Conservation (phyloP, 2,329 filamentous ascomycete genomes). For the Cladosporium velox region DNA sequence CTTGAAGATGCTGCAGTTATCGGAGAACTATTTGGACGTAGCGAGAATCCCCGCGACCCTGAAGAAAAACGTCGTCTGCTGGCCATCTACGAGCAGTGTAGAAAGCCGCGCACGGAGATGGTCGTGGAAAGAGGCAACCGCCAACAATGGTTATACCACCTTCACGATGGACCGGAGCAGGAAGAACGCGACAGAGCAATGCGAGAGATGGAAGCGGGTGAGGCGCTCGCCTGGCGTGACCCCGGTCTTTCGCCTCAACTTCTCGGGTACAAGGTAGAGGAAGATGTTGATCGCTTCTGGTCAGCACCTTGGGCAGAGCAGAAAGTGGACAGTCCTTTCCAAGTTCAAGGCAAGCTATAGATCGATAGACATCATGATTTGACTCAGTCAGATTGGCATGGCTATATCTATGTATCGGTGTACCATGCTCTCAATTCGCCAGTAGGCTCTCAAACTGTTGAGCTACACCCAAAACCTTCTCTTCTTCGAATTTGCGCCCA, state of each 20-base stretch:
- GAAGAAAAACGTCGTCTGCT: constrained; percentile 41
- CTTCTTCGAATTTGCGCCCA: constrained; percentile 74
- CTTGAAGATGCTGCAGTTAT: constrained; percentile 62
- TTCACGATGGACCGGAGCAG: constrained; percentile 61
- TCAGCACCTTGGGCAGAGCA: neutral
- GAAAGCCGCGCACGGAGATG: constrained; percentile 59
- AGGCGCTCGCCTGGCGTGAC: constrained; percentile 19
- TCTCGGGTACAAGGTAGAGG: constrained; percentile 18
- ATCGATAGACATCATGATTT: neutral
- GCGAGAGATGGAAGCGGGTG: constrained; percentile 12
- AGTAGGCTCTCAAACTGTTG: constrained; percentile 67
- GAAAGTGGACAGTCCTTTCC: constrained; percentile 1
- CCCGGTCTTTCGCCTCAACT: constrained; percentile 13
- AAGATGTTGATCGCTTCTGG: constrained; percentile 20
- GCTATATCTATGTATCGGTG: neutral
- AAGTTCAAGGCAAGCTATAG: constrained; percentile 6
- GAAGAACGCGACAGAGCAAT: constrained; percentile 30
- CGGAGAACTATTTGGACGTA: constrained; percentile 54
- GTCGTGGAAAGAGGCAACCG: constrained; percentile 62
- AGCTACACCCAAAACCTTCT: constrained; percentile 81
- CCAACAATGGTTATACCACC: constrained; percentile 64
- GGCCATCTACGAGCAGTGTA: constrained; percentile 59
- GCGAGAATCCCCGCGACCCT: constrained; percentile 45
- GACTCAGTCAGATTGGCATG: neutral
- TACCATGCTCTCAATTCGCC: neutral